Base-by-base conservation (phyloP, 1,284 basidiomycete species). In the Moesziomyces parantarcticus region DNA sequence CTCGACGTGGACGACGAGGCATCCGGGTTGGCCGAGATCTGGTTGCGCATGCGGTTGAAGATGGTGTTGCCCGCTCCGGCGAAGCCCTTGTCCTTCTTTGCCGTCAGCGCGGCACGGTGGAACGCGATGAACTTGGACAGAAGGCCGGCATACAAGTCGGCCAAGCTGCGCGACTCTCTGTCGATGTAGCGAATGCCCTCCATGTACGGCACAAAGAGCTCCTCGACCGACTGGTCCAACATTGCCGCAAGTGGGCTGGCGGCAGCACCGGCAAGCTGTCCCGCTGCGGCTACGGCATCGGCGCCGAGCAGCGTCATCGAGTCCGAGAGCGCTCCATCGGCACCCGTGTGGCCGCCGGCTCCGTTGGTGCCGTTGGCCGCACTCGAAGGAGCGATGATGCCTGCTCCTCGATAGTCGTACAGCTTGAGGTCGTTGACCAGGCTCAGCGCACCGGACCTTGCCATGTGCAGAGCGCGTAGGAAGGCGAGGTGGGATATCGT, bases 191-290 rank as follows among this genome's bases (percentile, higher is more conserved):
- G 88, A 58, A 90, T 90, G 2, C 92, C 93, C 52, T 84, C 95
- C 6, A 92, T 92, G 83, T 97, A 98, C 2, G 93, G 93, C 23
- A 95, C 90, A 75, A 99, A 99, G 18, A 99, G 88, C 83, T 99
- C 97, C 74, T 98, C 97, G 88, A 98, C 91, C 1, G 93, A 91
- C 32, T 90, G 91, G 83, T 99, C 97, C 14, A 99, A 87, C 92
- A 98, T 94, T 0, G 89, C 88, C 26, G 74, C 76, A 16, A 83
- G 57, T 8, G 78, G 61, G 34, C 74, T 78, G 10, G 72, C 69
- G 18, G 68, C 63, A 3, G 71, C 65, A 3, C 69, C 75, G 0
- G 75, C 64, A 11, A 77, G 64, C 39, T 77, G 77, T 3, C 62
- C 66, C 6, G 69, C 59, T 14, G 63, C 50, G 11, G 72, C 67